Base-by-base conservation (phyloP, 495 filamentous ascomycete genomes). In the Cercophora sp. region DNA sequence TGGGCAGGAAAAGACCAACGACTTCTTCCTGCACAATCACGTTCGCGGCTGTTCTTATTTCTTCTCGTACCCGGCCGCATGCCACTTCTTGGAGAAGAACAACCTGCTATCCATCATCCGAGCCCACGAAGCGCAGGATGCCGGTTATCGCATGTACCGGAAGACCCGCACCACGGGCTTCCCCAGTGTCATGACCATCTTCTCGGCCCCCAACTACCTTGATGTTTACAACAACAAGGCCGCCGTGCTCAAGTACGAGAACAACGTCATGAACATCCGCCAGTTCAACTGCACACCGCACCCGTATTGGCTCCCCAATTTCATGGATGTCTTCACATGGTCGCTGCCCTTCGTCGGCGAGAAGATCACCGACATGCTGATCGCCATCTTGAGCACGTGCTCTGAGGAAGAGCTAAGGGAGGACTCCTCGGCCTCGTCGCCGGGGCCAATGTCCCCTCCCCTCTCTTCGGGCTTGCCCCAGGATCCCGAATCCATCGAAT, bases 141-240 rank as follows among this genome's bases (percentile, higher is more conserved):
- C 93, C 42, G 93, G 93, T 16, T 98, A 98, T 67, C 84, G 93
- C 59, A 98, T 98, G 93, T 98, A 98, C 71, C 81, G 93, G 50
- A 98, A 98, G 79, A 98, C 93, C 1, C 83, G 91, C 26, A 96
- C 94, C 0, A 98, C 93, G 11, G 93, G 93, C 2, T 98, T 98
- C 76, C 93, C 93, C 8, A 96, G 91, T 71, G 93, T 98, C 50
- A 98, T 98, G 93, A 98, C 93, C 36, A 98, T 98, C 65, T 98
- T 98, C 79, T 96, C 92, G 42, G 93, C 93, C 3, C 93, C 93
- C 19, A 98, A 98, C 66, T 97, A 98, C 65, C 79, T 98, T 55
- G 93, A 98, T 66, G 91, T 98, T n/a, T 98, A 98, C 76, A 98
- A 98, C 82, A 98, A 98, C 81, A 98, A 98, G 72, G 93, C 93